Evolutionary conservation across 1,284 basidiomycete species (phyloP), one percentile per base, ranked within the genome.

Genomic region (Farysia itapuensis): DNA sequence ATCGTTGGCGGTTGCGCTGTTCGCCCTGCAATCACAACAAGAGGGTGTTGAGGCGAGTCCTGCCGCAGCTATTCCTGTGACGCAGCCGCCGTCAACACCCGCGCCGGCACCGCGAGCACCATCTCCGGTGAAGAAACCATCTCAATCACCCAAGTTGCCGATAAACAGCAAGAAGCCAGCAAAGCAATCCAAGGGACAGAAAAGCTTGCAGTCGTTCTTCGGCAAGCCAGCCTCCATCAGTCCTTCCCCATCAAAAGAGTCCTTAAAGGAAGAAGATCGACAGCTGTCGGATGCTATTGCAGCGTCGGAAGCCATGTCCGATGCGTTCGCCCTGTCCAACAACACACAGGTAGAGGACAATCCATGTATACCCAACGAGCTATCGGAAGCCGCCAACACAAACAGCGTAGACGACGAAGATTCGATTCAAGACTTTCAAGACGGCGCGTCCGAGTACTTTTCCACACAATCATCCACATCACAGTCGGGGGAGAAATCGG

Each of bases 141-240:
- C 43, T 11, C 30, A 35, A 3, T 45, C 53, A 22, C 33, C 38
- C 32, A 60, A 59, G 23, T 43, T 41, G 4, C 3, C 34, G 5
- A 14, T 18, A 29, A 49, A 47, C 30, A 43, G 32, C 4, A 60
- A 54, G 30, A 46, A 37, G 11, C 39, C 18, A 2, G 44, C 35
- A 1, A 39, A 37, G n/a, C 22, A 39, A 9, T 8, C 13, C 9
- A 51, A 48, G n/a, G 58, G 58, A 4, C 58, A 61, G 22, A 56
- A 43, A n/a, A 56, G 47, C 15, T 31, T 61, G 12, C 40, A 54
- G 21, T 22, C 51, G 9, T 61, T 61, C 35, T 61, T 61, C 16
- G 43, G 40, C 12, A 50, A 54, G 28, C 51, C 52, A 2, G 40
- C 37, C 15, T n/a, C n/a, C n/a, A n/a, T n/a, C n/a, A n/a, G n/a